phyloP scores from a whole-genome alignment of 768 basidiomycete species.

The Cubamyces sp. region DNA sequence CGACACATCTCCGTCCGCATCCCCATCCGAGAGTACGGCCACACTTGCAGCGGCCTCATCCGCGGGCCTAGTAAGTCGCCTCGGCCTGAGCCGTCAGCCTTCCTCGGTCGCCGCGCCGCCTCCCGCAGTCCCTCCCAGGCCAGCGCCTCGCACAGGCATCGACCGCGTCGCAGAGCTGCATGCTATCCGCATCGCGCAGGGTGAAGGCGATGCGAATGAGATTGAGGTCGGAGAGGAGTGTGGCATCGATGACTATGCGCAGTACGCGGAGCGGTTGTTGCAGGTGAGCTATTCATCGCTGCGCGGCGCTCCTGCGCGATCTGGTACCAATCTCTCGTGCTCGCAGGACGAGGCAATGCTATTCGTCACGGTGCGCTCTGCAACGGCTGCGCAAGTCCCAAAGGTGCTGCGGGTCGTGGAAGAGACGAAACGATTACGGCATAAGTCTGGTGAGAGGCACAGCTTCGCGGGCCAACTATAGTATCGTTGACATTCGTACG shows the following conservation, averaged over 20 bases:
- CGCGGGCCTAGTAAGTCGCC: slow-evolving; percentile 1
- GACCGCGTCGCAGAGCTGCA: slow-evolving; percentile 78
- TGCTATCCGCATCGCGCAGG: slow-evolving; percentile 42
- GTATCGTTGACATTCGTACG: background rate
- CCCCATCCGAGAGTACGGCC: slow-evolving; percentile 7
- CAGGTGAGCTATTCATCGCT: slow-evolving; percentile 45
- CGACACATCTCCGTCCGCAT: background rate
- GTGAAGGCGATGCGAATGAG: slow-evolving; percentile 71
- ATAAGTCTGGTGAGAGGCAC: slow-evolving; percentile 64
- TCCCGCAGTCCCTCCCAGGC: slow-evolving; percentile 46
- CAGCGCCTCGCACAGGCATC: slow-evolving; percentile 64
- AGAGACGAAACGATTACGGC: slow-evolving; percentile 72
- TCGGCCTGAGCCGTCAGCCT: slow-evolving; percentile 11
- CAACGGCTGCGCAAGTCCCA: slow-evolving; percentile 63
- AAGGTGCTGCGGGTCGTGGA: slow-evolving; percentile 84
- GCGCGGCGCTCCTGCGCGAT: background rate
- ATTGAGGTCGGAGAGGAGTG: slow-evolving; percentile 72
- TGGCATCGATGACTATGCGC: slow-evolving; percentile 64
- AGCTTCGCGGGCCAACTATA: background rate
- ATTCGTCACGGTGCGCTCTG: slow-evolving; percentile 74
- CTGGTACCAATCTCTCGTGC: background rate
- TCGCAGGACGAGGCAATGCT: slow-evolving; percentile 77
- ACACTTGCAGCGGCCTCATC: slow-evolving; percentile 17
- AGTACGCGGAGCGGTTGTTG: slow-evolving; percentile 65
- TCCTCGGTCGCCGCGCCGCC: slow-evolving; percentile 20